A percentile compares a stretch with the other conserved stretches of the same genome.
These are phyloP conservation scores for Diversispora epigaea DNA, from an alignment of 192 early-diverging fungal species.

Conservation along the genomic window DNA sequence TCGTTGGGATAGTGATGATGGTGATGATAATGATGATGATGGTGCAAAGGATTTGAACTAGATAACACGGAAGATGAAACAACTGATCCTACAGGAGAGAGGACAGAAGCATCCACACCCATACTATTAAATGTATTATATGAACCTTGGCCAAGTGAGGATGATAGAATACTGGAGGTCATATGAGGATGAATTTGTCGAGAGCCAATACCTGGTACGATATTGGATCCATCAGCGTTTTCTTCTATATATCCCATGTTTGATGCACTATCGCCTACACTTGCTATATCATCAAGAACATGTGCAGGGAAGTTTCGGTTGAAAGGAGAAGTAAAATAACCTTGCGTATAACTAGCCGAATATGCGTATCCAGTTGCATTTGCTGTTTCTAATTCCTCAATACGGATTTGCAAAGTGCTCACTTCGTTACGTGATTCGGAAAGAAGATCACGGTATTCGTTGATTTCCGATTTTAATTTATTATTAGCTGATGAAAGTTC, in stretches of 20 bases:
- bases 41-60: slow-evolving; percentile 30
- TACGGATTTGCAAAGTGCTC: slow-evolving; percentile 39
- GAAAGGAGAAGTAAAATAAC: background rate
- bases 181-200: slow-evolving; percentile 20
- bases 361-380: slow-evolving; percentile 13
- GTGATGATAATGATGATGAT: slow-evolving; percentile 34
- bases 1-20: slow-evolving; percentile 25
- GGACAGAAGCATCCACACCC: slow-evolving; percentile 24
- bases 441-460: slow-evolving; percentile 50
- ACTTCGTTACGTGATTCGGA: slow-evolving; percentile 50
- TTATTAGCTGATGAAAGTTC: slow-evolving; percentile 56
- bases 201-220: background rate
- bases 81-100: slow-evolving; percentile 24
- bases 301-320: slow-evolving; percentile 15
- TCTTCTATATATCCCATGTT: background rate
- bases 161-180: slow-evolving; percentile 17
- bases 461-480: slow-evolving; percentile 47
- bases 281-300: slow-evolving; percentile 11
- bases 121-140: slow-evolving; percentile 29
- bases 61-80: slow-evolving; percentile 22
- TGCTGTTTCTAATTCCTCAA: slow-evolving; percentile 47
- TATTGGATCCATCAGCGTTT: background rate
- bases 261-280: background rate
- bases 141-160: slow-evolving; percentile 22
- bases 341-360: slow-evolving; percentile 11